Base-by-base conservation (phyloP, 306 rosid genomes). In the Vigna nakashimae region DNA sequence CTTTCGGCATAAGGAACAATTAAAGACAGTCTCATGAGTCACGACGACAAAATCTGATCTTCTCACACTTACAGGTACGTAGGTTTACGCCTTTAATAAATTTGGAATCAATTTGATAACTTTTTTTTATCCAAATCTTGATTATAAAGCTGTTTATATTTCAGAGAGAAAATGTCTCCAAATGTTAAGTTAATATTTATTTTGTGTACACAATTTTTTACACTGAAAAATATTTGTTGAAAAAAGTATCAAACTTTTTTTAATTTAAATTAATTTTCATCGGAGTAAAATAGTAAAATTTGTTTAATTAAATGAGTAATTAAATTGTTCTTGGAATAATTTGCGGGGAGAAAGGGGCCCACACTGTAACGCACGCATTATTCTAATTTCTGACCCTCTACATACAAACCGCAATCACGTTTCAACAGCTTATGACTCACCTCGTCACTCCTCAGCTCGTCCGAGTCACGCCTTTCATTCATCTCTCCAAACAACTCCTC, bases 381-480 rank as follows among this genome's bases (percentile, higher is more conserved):
- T 76, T 51, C 14, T 17, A 67, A 76, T 63, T 66, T 65, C 45
- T 42, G 16, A 42, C 48, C n/a, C 7, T 38, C 20, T 34, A 30
- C 12, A 3, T 30, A 28, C 0, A 59, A 66, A 30, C 49, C 16
- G 50, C n/a, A 45, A 38, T 14, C 2, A 74, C 36, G 55, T 2
- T 13, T 8, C 53, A 30, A 9, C 10, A 4, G 79, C 53, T 74
- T 50, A 83, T 89, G 93, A 86, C 77, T 83, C 88, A 85, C 76
- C 30, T 32, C 51, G 52, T 83, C 75, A 83, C 84, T 87, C 80
- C 76, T 52, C 87, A 74, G 65, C 90, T 85, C 90, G 82, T 65
- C 58, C 89, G 86, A 83, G 66, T 86, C 82, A 24, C 83, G 6
- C 46, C 30, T 16, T 52, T 42, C 50, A 53, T 30, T 78, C 76